phyloP scores from a whole-genome alignment of 164 flowering plant genomes.

The Hamamelis virginiana region DNA sequence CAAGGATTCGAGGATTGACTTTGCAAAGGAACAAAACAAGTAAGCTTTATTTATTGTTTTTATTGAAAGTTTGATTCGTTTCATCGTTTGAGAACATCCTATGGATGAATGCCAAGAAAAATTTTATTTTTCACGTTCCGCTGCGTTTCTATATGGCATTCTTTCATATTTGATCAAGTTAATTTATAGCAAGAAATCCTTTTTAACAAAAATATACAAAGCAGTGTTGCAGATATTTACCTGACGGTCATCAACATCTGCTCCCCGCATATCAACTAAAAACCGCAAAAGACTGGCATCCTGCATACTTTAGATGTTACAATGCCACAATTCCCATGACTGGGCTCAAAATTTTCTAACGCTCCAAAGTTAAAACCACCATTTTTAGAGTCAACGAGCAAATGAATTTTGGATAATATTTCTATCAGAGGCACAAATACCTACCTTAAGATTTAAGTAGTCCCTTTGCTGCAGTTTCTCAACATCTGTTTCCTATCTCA shows the following conservation, averaged over 20 bases:
- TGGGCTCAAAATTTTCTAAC: neutral
- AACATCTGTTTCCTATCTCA: conserved; percentile 83
- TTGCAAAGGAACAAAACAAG: too few relatives aligned
- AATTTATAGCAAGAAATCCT: neutral
- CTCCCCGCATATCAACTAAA: conserved; percentile 97
- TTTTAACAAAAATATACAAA: neutral
- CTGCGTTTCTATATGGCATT: too few relatives aligned
- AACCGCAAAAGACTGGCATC: conserved; percentile 96
- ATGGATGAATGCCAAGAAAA: too few relatives aligned
- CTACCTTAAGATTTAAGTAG: conserved; percentile 77
- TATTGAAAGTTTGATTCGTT: too few relatives aligned
- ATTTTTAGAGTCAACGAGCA: neutral
- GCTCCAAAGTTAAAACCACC: neutral
- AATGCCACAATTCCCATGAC: conserved; percentile 15
- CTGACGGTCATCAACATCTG: conserved; percentile 90
- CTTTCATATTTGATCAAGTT: too few relatives aligned
- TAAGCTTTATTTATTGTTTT: too few relatives aligned
- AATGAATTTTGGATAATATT: neutral
- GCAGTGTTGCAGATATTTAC: conserved; percentile 32
- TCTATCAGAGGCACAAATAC: neutral
- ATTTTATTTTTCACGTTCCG: too few relatives aligned
- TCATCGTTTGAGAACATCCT: too few relatives aligned
- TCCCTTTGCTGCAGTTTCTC: conserved; percentile 95
- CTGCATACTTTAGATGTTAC: conserved; percentile 46
- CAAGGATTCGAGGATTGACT: too few relatives aligned